Conservation (phyloP, 345 rosid species). For the Euphorbia pulcherrima region DNA sequence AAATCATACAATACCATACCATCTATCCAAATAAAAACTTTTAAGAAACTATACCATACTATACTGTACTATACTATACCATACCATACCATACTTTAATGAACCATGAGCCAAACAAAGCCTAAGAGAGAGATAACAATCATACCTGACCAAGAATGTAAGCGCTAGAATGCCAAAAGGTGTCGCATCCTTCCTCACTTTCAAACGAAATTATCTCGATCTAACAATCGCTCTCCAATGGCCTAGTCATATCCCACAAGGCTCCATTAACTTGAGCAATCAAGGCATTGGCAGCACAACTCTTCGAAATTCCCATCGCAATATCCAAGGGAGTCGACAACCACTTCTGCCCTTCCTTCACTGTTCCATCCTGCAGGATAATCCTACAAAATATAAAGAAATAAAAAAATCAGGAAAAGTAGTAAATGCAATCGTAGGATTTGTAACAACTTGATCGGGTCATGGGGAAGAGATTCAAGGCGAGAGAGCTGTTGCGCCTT, state of each 20-base stretch:
- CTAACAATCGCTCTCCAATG: conserved; percentile 71
- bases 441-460: conserved; percentile 57
- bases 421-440: not conserved
- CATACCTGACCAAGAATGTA: conserved; percentile 94
- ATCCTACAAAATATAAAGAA: conserved; percentile 36
- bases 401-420: not conserved
- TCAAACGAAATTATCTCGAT: conserved; percentile 72
- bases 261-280: conserved; percentile 72
- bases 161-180: conserved; percentile 98
- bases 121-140: not conserved
- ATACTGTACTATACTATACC: no score
- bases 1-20: no score
- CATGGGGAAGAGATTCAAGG: conserved; percentile 56
- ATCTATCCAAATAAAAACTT: no score
- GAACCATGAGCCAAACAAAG: no score
- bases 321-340: conserved; percentile 67
- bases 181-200: conserved; percentile 77
- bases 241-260: conserved; percentile 92
- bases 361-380: conserved; percentile 59
- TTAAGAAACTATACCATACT: no score
- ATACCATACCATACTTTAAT: no score
- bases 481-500: conserved; percentile 54
- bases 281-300: conserved; percentile 60
- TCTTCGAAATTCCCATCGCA: conserved; percentile 62
- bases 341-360: conserved; percentile 92